A percentile compares a stretch with the other conserved stretches of the same genome.
Conservation (phyloP, 106 monocot genomes). For the Platanthera zijinensis region DNA sequence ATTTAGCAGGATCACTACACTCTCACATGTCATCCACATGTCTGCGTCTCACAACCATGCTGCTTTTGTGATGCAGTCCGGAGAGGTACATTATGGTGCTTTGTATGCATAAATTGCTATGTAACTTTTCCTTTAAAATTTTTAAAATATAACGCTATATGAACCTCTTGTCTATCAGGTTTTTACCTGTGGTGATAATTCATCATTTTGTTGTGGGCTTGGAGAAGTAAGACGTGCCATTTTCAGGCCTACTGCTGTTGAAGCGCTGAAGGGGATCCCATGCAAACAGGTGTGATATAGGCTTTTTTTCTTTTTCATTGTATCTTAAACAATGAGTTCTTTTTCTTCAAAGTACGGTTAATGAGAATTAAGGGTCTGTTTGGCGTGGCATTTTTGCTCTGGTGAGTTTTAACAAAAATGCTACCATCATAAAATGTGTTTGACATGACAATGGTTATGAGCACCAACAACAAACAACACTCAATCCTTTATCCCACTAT, state of each 20-base stretch:
- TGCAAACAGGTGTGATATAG: slow-evolving; percentile 64
- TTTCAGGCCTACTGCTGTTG: slow-evolving; percentile 62
- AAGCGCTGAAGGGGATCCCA: slow-evolving; percentile 61
- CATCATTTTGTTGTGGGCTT: slow-evolving; percentile 96
- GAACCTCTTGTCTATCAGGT: slow-evolving; percentile 36
- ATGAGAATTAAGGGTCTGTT: too few species aligned
- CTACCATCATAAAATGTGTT: too few species aligned
- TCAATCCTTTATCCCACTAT: too few species aligned
- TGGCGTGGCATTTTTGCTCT: too few species aligned
- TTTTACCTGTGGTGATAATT: slow-evolving; percentile 96
- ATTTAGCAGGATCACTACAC: slow-evolving; percentile 65
- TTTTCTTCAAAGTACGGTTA: too few species aligned
- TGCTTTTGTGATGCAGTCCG: slow-evolving; percentile 86
- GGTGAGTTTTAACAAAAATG: too few species aligned
- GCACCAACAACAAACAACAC: too few species aligned
- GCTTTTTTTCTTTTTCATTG: not conserved
- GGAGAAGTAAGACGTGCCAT: slow-evolving; percentile 81
- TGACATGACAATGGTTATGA: too few species aligned
- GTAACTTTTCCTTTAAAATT: slow-evolving; percentile 4
- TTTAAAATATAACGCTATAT: not conserved
- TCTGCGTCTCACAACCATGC: slow-evolving; percentile 95
- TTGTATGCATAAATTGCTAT: not conserved
- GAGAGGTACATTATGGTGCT: slow-evolving; percentile 65
- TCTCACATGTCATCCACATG: slow-evolving; percentile 58
- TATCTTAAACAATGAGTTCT: too few species aligned